These are phyloP conservation scores for Onygenales sp. DNA, from an alignment of 2,329 filamentous ascomycete genomes.

Conservation along the genomic window DNA sequence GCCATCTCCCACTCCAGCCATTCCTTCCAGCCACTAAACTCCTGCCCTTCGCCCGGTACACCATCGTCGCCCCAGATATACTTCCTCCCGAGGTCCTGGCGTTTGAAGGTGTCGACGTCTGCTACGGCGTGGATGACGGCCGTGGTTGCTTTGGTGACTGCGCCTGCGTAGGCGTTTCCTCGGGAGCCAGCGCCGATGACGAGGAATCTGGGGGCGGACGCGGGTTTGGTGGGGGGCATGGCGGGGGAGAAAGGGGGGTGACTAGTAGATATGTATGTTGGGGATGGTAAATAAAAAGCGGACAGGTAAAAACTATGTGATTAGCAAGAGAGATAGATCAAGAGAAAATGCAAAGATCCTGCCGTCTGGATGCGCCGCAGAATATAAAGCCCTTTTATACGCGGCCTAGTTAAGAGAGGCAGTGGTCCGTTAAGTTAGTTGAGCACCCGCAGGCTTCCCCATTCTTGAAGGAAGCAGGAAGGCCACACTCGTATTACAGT, in stretches of 20 bases:
- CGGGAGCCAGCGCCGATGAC: constrained; percentile 77
- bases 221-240: background rate
- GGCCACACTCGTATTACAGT: too few relatives aligned
- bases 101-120: constrained; percentile 71
- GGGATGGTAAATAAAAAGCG: too few relatives aligned
- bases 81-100: constrained; percentile 56
- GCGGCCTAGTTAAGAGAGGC: too few relatives aligned
- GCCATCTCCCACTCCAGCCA: constrained; percentile 63
- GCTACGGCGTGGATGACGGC: constrained; percentile 68
- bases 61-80: constrained; percentile 59
- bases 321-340: background rate
- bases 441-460: too few relatives aligned
- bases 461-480: too few relatives aligned
- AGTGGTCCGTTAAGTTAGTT: too few relatives aligned
- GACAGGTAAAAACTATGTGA: background rate
- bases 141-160: constrained; percentile 54
- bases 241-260: background rate
- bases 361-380: too few relatives aligned
- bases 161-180: constrained; percentile 63
- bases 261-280: too few relatives aligned
- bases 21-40: constrained; percentile 64
- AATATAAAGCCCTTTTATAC: too few relatives aligned
- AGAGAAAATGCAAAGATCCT: too few relatives aligned
- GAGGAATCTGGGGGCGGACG: constrained; percentile 51
- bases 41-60: constrained; percentile 49